Base-by-base conservation (phyloP, 352 stramenopile genomes). In the Peronospora farinosa region DNA sequence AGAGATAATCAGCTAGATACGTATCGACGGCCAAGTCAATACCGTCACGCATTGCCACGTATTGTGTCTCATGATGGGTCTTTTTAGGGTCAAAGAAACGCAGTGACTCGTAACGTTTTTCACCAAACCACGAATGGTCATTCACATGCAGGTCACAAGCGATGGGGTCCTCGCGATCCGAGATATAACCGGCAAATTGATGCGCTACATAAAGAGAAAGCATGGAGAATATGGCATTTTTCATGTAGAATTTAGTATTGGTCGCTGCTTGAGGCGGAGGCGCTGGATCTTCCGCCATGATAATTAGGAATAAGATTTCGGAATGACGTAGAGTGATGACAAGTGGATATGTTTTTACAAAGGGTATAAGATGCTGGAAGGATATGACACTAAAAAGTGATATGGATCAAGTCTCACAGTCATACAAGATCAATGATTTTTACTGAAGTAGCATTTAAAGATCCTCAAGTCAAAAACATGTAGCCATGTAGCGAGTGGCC, bases 201-300 rank as follows among this genome's bases (percentile, higher is more conserved):
- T 78, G 76, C 15, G 72, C 75, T 44, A 85, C 23, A 37, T 72
- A 77, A 36, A 89, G 56, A 49, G 75, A 83, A 4, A 86, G 37
- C 78, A 89, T 89, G 43, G 78, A 87, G 58, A 87, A 80, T 9
- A 87, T 51, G 40, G 74, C 75, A 54, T 73, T 87, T 57, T 88
- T 88, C 60, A 84, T 69, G 68, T 85, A 84, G 47, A 69, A 71
- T 39, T 74, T 78, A 39, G 69, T 74, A 46, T 83, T 84, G 57
- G 52, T 36, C 17, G 60, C 62, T 38, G 72, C 57, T 16, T 63
- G 51, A 15, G 66, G 50, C 19, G 63, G 57, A 8, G 38, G 40
- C 3, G 55, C 45, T 25, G 65, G 63, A 10, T 40, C 60, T 7
- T 68, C 72, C 41, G 65, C 48, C 69, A 74, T 75, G 23, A 37